Evolutionary conservation across 441 rosid genomes (phyloP).

Genomic region (Erysimum pusillum): DNA sequence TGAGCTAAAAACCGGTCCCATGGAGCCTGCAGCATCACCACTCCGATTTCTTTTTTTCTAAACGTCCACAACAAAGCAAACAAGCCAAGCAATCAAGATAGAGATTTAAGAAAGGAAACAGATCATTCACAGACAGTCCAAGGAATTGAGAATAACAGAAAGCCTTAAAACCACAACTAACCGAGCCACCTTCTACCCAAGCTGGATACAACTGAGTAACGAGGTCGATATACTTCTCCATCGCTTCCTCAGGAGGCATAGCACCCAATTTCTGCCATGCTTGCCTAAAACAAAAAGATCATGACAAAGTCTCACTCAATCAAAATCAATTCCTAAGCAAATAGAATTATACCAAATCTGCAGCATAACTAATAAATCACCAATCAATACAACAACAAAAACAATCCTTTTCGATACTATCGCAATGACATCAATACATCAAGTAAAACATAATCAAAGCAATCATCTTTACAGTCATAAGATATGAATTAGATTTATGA

Average conservation of each 20-base stretch:
- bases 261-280: constrained; percentile 96
- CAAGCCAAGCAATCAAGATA: constrained; percentile 18
- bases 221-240: constrained; percentile 86
- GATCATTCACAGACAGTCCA: background rate
- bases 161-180: constrained; percentile 1
- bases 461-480: constrained; percentile 18
- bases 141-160: constrained; percentile 3
- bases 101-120: background rate
- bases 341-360: constrained; percentile 1
- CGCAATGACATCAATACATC: background rate
- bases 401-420: background rate
- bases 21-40: constrained; percentile 49
- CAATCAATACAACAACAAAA: constrained; percentile 17
- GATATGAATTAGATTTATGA: background rate
- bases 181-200: constrained; percentile 48
- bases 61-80: constrained; percentile 11
- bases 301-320: constrained; percentile 32
- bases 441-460: constrained; percentile 1
- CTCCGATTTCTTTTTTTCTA: constrained; percentile 57
- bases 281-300: constrained; percentile 61
- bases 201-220: constrained; percentile 73
- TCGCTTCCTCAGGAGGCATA: constrained; percentile 95
- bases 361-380: background rate
- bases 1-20: constrained; percentile 98
- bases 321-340: background rate